Evolutionary conservation across 768 basidiomycete species (phyloP), one percentile per base, ranked within the genome.

Genomic region (Suillus variegatus): DNA sequence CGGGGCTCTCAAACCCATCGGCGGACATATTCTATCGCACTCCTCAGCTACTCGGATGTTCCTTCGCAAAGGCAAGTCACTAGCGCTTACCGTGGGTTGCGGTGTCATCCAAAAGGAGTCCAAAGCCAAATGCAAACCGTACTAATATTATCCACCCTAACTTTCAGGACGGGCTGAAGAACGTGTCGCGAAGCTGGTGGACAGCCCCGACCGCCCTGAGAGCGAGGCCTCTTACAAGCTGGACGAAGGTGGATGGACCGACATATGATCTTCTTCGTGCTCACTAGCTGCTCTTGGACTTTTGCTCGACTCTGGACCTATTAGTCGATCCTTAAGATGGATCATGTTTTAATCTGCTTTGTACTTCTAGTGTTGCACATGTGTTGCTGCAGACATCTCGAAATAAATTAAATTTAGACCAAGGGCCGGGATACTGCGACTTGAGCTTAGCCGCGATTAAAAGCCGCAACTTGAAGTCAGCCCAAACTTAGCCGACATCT

Each of bases 171-270:
- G 94, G 32, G 93, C 92, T 3, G 93, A 95, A 76, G 93, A 95
- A 78, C 91, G 93, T 67, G 93, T 95, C 36, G 93, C 93, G 8
- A 95, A 95, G 73, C 81, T 95, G 4, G 94, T 95, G 35, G 93
- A 95, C 74, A 94, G 92, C 71, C 93, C 93, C 6, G 93, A 95
- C 71, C 85, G 89, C 56, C 93, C 93, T 20, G 93, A 95, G 78
- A 93, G 92, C 74, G 93, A 95, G 77, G 93, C 94, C 9, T 92
- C 93, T 4, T 95, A 95, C 77, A 95, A 94, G 75, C 80, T 95
- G 36, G 92, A 94, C 72, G 93, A 94, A 82, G 93, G 93, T 46
- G 93, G 93, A 38, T 95, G 93, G 93, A 84, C 87, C 22, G 93
- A 95, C 72, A 87, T 94, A 66, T 95, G 75, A 86, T 41, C 62